Evolutionary conservation across 2,329 filamentous ascomycete genomes (phyloP), one percentile per base, ranked within the genome.

Genomic region (Parafenestella ontariensis): DNA sequence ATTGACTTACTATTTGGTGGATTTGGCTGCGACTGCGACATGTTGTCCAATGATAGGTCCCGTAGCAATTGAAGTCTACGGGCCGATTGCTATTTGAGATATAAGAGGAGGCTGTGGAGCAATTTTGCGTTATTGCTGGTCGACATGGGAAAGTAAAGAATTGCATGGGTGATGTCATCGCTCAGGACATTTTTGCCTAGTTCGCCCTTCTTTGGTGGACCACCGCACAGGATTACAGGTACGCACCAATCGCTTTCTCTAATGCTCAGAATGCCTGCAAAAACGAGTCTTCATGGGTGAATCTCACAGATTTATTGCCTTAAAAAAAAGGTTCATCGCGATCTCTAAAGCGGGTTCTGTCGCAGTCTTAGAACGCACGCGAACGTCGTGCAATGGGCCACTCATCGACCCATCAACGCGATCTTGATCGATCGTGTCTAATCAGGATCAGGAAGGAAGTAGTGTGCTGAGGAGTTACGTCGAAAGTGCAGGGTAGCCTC

Each of bases 151-250:
- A 65, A 61, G 47, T 58, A 33, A 56, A 54, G 54, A 68, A 65
- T 65, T 61, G 56, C 54, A 66, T 68, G 46, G 23, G 46, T 48
- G 55, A 66, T 59, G 61, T 68, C 61, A 68, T 59, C 26, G 46
- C 40, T n/a, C 44, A 41, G 46, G 52, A 62, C 56, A 44, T 20
- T 52, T 59, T 62, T 61, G 41, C 57, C 48, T 49, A 49, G 43
- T 52, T 40, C 3, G 52, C 41, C 44, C 47, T 20, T 45, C 45
- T 29, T 33, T 21, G 33, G n/a, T 18, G n/a, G 46, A 48, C 17
- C 31, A 34, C 24, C 23, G 31, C 11, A 18, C 21, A 13, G 18
- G 23, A 23, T 13, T 18, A 11, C 21, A 40, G 20, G 37, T 23
- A 23, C 20, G 21, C 13, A 24, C 37, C 37, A 40, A 40, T 40